phyloP scores from a whole-genome alignment of 1,139 yeast species.

The Meyerozyma carpophila region DNA sequence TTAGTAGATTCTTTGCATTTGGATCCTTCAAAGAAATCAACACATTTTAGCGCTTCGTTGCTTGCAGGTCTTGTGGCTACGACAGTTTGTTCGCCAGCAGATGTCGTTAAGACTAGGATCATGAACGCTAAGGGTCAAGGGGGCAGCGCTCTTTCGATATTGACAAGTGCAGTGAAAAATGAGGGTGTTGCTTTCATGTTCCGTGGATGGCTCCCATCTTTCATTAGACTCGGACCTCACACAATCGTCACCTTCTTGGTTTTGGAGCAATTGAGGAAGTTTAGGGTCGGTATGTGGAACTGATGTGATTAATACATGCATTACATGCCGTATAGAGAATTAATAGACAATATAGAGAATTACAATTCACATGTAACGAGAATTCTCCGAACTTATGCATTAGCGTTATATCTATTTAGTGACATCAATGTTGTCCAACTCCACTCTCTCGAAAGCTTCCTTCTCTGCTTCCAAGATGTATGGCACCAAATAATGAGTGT shows the following conservation, averaged over 20 bases:
- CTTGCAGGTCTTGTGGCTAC: conserved; percentile 85
- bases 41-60: conserved; percentile 74
- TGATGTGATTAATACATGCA: background rate
- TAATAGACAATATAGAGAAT: background rate
- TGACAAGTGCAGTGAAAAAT: conserved; percentile 49
- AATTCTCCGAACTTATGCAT: background rate
- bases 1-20: conserved; percentile 47
- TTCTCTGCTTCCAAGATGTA: conserved; percentile 92
- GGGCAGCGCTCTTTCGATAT: conserved; percentile 45
- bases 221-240: conserved; percentile 83
- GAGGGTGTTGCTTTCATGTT: conserved; percentile 81
- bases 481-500: conserved; percentile 79
- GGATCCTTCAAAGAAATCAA: conserved; percentile 58
- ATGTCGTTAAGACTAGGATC: conserved; percentile 82
- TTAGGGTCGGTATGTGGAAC: conserved; percentile 44
- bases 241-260: conserved; percentile 82
- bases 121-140: conserved; percentile 63
- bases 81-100: conserved; percentile 88
- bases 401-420: conserved; percentile 6
- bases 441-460: conserved; percentile 82
- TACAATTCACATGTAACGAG: background rate
- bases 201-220: conserved; percentile 89
- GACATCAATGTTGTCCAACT: conserved; percentile 72
- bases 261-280: conserved; percentile 68
- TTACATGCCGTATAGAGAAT: background rate